Conservation (phyloP, 371 early-diverging fungal genomes). For the Lichtheimia hyalospora region DNA sequence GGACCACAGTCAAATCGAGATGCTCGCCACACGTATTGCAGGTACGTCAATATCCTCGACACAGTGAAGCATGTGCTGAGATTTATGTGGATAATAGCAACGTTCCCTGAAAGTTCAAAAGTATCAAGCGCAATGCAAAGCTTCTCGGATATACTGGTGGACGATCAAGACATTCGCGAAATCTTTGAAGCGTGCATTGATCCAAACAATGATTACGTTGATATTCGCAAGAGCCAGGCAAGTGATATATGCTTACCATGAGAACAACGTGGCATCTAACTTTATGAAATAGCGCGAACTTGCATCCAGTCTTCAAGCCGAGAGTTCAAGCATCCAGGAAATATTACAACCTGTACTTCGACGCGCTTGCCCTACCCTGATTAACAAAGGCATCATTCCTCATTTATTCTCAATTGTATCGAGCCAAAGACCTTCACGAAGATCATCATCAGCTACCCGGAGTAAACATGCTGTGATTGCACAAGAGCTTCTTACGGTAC, state of each 20-base stretch:
- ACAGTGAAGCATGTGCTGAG: background rate
- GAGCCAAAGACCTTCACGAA: constrained; percentile 2
- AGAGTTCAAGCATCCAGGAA: constrained; percentile 54
- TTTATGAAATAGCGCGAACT: no score
- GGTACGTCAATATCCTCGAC: constrained; percentile 21
- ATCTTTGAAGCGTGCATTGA: constrained; percentile 20
- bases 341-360: constrained; percentile 69
- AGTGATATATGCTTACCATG: background rate
- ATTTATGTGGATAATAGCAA: constrained; percentile 12
- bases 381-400: constrained; percentile 34
- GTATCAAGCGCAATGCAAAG: constrained; percentile 26
- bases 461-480: constrained; percentile 18
- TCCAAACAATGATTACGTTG: constrained; percentile 26
- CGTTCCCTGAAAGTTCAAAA: constrained; percentile 62
- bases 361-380: constrained; percentile 56
- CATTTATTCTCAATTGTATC: constrained; percentile 19
- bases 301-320: background rate
- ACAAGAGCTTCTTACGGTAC: constrained; percentile 29
- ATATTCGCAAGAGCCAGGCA: constrained; percentile 9
- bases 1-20: constrained; percentile 20
- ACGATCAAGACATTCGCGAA: constrained; percentile 21
- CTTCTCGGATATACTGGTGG: constrained; percentile 14
- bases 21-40: constrained; percentile 46
- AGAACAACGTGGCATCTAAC: no score
- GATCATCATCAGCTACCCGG: constrained; percentile 8